Conservation (phyloP, 2,329 filamentous ascomycete genomes). For the Bipolaris cookei region DNA sequence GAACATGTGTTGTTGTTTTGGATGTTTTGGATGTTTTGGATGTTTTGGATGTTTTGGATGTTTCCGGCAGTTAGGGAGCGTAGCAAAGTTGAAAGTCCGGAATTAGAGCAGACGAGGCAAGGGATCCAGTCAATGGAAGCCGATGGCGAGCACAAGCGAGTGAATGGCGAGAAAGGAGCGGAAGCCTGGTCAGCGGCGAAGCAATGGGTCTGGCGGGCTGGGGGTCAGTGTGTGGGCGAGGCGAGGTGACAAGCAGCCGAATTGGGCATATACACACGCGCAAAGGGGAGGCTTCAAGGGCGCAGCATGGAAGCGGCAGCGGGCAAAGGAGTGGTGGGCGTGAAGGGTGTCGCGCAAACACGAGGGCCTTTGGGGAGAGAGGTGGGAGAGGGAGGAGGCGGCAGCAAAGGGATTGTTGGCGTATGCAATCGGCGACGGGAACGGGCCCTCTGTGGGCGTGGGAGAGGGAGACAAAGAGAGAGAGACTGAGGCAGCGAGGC, state of each 20-base stretch:
- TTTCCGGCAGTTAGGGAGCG: slow-evolving; percentile 2
- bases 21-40: neutral
- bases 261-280: slow-evolving; percentile 31
- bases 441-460: slow-evolving; percentile 5
- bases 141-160: slow-evolving; percentile 28
- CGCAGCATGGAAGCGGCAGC: slow-evolving; percentile 39
- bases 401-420: slow-evolving; percentile 21
- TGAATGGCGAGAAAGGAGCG: slow-evolving; percentile 50
- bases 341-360: neutral
- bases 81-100: slow-evolving; percentile 34
- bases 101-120: slow-evolving; percentile 11
- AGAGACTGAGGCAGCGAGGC: neutral
- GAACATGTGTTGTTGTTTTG: slow-evolving; percentile 35
- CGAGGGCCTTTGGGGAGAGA: neutral
- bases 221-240: slow-evolving; percentile 32
- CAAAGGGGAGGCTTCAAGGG: slow-evolving; percentile 35
- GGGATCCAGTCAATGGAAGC: slow-evolving; percentile 49
- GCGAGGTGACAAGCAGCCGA: slow-evolving; percentile 10
- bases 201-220: slow-evolving; percentile 31
- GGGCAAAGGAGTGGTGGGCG: neutral
- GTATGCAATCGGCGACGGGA: slow-evolving; percentile 1
- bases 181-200: slow-evolving; percentile 51
- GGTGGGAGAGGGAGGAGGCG: neutral
- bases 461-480: neutral
- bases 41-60: neutral